Conservation (phyloP, 225 moss, liverwort and hornwort species). For the Polytrichum commune region DNA sequence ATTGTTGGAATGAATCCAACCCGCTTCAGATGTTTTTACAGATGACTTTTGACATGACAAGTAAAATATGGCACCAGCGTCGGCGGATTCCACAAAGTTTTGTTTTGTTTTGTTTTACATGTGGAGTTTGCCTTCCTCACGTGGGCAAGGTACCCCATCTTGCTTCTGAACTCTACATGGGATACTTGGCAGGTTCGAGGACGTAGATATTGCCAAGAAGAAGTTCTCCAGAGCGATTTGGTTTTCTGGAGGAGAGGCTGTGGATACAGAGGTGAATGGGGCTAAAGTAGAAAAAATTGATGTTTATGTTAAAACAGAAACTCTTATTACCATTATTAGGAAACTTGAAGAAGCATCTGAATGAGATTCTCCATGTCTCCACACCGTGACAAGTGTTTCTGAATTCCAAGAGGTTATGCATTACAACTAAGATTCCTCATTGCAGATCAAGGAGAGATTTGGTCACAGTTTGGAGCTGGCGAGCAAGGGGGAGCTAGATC, state of each 20-base stretch:
- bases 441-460: constrained; percentile 53
- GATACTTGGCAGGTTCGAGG: constrained; percentile 36
- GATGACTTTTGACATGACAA: no score
- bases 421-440: neutral
- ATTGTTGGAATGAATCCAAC: no score
- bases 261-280: constrained; percentile 34
- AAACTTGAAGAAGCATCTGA: neutral
- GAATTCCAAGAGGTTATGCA: neutral
- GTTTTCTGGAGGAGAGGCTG: constrained; percentile 35
- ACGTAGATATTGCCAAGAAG: constrained; percentile 24
- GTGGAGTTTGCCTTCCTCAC: no score
- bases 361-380: neutral
- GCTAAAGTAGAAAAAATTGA: neutral
- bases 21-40: no score
- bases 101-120: no score
- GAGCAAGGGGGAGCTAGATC: constrained; percentile 42
- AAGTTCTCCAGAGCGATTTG: constrained; percentile 20
- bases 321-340: neutral
- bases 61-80: no score
- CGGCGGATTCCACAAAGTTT: no score
- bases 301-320: neutral
- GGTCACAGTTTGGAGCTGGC: constrained; percentile 53
- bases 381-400: neutral
- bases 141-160: no score
- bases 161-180: no score